Evolutionary conservation across 169 alveolate species (phyloP).

Genomic region (Cryptosporidium baileyi): DNA sequence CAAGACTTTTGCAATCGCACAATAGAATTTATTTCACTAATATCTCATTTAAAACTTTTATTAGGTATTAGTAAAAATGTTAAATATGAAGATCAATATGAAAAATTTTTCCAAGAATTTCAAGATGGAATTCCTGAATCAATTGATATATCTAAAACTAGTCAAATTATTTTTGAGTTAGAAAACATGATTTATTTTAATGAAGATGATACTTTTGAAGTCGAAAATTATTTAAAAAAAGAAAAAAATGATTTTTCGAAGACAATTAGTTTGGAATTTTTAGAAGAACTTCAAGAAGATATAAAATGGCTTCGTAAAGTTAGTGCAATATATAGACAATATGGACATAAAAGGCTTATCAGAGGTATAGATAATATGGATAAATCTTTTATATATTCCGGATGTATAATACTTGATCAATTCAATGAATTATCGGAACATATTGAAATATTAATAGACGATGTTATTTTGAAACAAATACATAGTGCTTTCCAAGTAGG

Average conservation of each 20-base stretch:
- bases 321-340: slow-evolving; percentile 61
- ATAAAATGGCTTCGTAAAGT: slow-evolving; percentile 28
- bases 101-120: neutral
- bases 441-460: slow-evolving; percentile 31
- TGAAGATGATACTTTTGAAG: neutral
- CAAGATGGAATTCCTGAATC: slow-evolving; percentile 25
- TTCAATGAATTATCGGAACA: slow-evolving; percentile 67
- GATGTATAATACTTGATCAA: slow-evolving; percentile 37
- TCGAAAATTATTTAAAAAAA: neutral
- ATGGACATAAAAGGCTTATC: slow-evolving; percentile 39
- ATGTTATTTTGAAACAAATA: slow-evolving; percentile 4
- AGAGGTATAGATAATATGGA: slow-evolving; percentile 39
- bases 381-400: neutral
- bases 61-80: slow-evolving; percentile 10
- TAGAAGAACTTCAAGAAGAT: slow-evolving; percentile 62
- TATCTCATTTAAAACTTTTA: neutral
- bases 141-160: slow-evolving; percentile 20
- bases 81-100: slow-evolving; percentile 1
- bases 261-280: slow-evolving; percentile 5
- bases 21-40: slow-evolving; percentile 38
- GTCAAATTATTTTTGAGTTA: slow-evolving; percentile 48
- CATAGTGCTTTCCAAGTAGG: slow-evolving; percentile 5
- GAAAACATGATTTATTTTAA: slow-evolving; percentile 32
- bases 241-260: neutral
- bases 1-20: slow-evolving; percentile 38